Evolutionary conservation across 768 basidiomycete genomes (phyloP).

Genomic region (Suillus weaverae): DNA sequence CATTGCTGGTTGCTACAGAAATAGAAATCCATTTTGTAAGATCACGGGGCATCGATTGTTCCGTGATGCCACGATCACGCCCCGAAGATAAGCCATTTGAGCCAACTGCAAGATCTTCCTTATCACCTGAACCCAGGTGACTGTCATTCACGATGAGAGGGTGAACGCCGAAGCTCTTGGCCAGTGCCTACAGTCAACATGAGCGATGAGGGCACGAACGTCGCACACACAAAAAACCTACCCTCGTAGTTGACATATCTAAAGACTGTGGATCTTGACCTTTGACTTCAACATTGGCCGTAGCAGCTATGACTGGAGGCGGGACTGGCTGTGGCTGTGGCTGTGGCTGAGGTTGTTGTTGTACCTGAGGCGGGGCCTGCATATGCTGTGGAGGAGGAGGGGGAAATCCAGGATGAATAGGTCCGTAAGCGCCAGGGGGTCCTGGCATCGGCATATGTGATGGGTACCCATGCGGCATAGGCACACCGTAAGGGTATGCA

Average conservation of each 20-base stretch:
- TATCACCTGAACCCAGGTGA: constrained; percentile 55
- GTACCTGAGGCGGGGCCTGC: constrained; percentile 37
- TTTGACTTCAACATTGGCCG: constrained; percentile 46
- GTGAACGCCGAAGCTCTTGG: constrained; percentile 78
- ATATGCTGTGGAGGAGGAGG: constrained; percentile 36
- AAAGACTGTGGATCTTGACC: constrained; percentile 80
- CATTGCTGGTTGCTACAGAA: constrained; percentile 49
- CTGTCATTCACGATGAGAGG: constrained; percentile 66
- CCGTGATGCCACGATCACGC: constrained; percentile 59
- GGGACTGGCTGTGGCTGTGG: constrained; percentile 32
- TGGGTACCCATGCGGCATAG: constrained; percentile 44
- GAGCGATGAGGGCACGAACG: constrained; percentile 8
- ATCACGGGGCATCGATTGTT: constrained; percentile 60
- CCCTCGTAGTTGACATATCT: constrained; percentile 73
- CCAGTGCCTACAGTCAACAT: constrained; percentile 50
- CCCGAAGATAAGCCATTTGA: constrained; percentile 69
- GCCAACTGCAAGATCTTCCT: constrained; percentile 77
- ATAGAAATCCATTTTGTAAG: constrained; percentile 60
- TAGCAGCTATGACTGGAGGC: constrained; percentile 22
- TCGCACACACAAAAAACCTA: constrained; percentile 23
- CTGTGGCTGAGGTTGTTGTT: constrained; percentile 34
- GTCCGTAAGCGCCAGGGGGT: constrained; percentile 47
- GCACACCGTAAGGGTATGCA: constrained; percentile 45
- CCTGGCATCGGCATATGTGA: constrained; percentile 43
- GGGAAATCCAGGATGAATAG: constrained; percentile 62